phyloP scores from a whole-genome alignment of 805 yeast genomes.

The Candida sanyiensis region DNA sequence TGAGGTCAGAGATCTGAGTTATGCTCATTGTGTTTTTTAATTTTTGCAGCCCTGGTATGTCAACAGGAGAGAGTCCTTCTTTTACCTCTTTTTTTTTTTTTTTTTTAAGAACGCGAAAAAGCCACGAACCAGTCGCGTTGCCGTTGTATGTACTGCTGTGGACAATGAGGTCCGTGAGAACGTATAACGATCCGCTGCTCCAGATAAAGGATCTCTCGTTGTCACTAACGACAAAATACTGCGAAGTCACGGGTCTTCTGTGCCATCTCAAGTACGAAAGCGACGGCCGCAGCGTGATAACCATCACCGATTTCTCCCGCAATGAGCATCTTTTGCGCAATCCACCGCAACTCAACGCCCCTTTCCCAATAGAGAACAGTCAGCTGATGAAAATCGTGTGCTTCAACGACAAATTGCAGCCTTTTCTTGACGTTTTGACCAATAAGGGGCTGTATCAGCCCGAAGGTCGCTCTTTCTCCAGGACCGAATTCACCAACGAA shows the following conservation, averaged over 20 bases:
- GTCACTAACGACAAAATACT: background rate
- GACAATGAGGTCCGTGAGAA: background rate
- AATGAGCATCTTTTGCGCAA: too few species aligned
- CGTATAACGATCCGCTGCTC: conserved; percentile 1
- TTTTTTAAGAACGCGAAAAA: background rate
- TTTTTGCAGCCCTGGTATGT: too few species aligned
- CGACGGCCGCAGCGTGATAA: background rate
- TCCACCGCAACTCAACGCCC: background rate
- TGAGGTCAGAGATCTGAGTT: too few species aligned
- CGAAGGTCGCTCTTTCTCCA: too few species aligned
- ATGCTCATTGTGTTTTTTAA: too few species aligned
- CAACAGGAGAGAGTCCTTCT: too few species aligned
- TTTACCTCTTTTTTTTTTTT: too few species aligned
- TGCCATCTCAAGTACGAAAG: background rate
- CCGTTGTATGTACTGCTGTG: background rate
- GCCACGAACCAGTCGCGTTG: background rate
- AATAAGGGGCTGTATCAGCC: too few species aligned
- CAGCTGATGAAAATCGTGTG: background rate
- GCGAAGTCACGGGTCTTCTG: background rate
- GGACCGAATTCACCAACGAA: background rate
- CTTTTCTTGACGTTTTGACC: background rate
- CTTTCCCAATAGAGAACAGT: background rate
- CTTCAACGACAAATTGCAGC: conserved; percentile 1
- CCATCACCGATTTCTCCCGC: conserved; percentile 2
- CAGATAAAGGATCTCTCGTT: background rate